phyloP scores from a whole-genome alignment of 108 stramenopile species.

The Fistulifera pelliculosa region DNA sequence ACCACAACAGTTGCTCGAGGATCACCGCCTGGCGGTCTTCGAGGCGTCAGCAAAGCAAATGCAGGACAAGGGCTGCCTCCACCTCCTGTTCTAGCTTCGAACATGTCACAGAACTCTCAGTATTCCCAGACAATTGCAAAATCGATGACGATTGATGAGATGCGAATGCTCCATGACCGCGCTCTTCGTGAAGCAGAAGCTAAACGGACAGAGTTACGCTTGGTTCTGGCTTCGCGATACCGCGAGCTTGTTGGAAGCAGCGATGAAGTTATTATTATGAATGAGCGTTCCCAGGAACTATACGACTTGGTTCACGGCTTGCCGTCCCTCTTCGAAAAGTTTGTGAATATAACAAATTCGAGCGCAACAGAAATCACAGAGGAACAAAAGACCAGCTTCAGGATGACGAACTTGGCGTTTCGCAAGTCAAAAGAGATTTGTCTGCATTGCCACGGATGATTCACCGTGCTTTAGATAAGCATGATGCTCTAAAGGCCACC shows the following conservation, averaged over 20 bases:
- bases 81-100: background rate
- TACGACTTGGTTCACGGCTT: slow-evolving; percentile 53
- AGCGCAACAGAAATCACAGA: slow-evolving; percentile 2
- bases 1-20: no score
- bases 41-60: no score
- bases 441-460: slow-evolving; percentile 49
- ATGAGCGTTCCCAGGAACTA: slow-evolving; percentile 64
- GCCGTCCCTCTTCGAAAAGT: slow-evolving; percentile 51
- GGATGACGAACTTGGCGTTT: background rate
- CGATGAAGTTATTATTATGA: slow-evolving; percentile 82
- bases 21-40: no score
- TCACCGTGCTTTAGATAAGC: slow-evolving; percentile 58
- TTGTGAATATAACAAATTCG: slow-evolving; percentile 12
- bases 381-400: slow-evolving; percentile 1
- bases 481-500: slow-evolving; percentile 63
- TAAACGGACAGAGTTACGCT: slow-evolving; percentile 76
- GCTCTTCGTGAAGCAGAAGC: slow-evolving; percentile 75
- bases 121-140: slow-evolving; percentile 33
- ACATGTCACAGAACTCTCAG: background rate
- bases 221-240: slow-evolving; percentile 80
- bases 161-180: slow-evolving; percentile 64
- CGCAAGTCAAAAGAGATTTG: slow-evolving; percentile 21
- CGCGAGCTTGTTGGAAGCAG: slow-evolving; percentile 75
- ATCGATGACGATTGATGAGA: slow-evolving; percentile 80
- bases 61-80: background rate